Percentiles rank a stretch among this genome's conserved stretches.
Evolutionary conservation across 345 rosid genomes (phyloP).

Genomic region (Salix arbutifolia): DNA sequence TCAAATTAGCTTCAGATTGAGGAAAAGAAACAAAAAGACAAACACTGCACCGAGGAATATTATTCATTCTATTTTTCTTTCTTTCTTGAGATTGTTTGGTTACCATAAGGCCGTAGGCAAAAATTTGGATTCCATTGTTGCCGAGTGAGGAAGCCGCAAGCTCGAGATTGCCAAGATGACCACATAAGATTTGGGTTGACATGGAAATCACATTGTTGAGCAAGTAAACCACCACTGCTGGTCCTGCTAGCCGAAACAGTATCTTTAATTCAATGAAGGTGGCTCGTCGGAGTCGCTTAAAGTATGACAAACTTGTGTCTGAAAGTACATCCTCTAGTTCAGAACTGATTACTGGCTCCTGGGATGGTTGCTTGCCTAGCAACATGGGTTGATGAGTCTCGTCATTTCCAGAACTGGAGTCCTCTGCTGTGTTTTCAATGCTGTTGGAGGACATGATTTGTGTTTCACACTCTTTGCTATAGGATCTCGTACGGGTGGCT

Average conservation of each 20-base stretch:
- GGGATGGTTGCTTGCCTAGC: too few relatives aligned
- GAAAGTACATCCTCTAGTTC: conserved; percentile 47
- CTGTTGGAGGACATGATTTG: too few relatives aligned
- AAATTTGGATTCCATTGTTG: conserved; percentile 18
- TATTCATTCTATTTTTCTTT: background rate
- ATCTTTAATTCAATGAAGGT: conserved; percentile 43
- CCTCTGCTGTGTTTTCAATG: too few relatives aligned
- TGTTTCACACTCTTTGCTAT: too few relatives aligned
- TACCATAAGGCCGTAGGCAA: conserved; percentile 21
- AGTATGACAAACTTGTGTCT: conserved; percentile 27
- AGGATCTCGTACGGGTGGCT: too few relatives aligned
- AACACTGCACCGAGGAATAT: too few relatives aligned
- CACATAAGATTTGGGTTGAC: conserved; percentile 18
- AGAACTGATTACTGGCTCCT: too few relatives aligned
- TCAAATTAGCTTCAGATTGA: too few relatives aligned
- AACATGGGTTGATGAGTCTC: too few relatives aligned
- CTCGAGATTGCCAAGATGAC: conserved; percentile 22
- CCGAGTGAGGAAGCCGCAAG: conserved; percentile 23
- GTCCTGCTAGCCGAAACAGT: conserved; percentile 12
- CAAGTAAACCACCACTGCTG: conserved; percentile 16
- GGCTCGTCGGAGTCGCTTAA: conserved; percentile 35
- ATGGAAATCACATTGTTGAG: conserved; percentile 14
- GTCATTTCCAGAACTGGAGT: too few relatives aligned
- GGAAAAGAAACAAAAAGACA: too few relatives aligned
- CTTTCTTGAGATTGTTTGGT: background rate